A percentile compares a stretch with the other conserved stretches of the same genome.
Conservation (phyloP, 768 basidiomycete genomes). For the Termitomyces sp. region DNA sequence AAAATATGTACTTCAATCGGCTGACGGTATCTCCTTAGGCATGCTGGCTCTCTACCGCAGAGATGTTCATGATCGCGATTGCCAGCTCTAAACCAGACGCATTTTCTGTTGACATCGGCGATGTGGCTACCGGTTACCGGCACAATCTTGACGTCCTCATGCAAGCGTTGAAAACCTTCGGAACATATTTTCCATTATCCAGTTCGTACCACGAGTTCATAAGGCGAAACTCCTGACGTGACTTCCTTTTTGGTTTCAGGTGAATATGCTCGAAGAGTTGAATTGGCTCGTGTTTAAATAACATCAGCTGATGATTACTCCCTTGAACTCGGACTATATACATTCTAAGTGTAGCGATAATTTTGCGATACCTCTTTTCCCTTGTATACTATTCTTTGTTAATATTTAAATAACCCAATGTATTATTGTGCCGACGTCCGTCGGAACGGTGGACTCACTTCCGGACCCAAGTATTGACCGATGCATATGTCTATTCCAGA, state of each 20-base stretch:
- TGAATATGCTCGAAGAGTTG: constrained; percentile 8
- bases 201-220: constrained; percentile 5
- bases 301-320: neutral
- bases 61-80: constrained; percentile 16
- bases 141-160: constrained; percentile 11
- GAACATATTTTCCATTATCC: constrained; percentile 14
- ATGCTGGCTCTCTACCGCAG: constrained; percentile 16
- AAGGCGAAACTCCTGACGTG: neutral
- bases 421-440: neutral
- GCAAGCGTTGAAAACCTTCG: constrained; percentile 12
- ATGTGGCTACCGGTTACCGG: constrained; percentile 5
- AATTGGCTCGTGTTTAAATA: constrained; percentile 6
- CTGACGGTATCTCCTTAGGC: constrained; percentile 7
- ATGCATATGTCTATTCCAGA: neutral
- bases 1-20: too few species aligned
- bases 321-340: neutral
- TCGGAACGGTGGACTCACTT: too few species aligned
- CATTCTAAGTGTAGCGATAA: neutral
- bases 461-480: neutral
- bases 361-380: neutral
- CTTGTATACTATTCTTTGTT: neutral
- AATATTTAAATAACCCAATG: neutral
- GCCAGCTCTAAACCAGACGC: constrained; percentile 2
- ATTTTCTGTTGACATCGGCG: constrained; percentile 3
- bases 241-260: neutral